Evolutionary conservation across 805 yeast genomes (phyloP).

Genomic region (Candida maris): DNA sequence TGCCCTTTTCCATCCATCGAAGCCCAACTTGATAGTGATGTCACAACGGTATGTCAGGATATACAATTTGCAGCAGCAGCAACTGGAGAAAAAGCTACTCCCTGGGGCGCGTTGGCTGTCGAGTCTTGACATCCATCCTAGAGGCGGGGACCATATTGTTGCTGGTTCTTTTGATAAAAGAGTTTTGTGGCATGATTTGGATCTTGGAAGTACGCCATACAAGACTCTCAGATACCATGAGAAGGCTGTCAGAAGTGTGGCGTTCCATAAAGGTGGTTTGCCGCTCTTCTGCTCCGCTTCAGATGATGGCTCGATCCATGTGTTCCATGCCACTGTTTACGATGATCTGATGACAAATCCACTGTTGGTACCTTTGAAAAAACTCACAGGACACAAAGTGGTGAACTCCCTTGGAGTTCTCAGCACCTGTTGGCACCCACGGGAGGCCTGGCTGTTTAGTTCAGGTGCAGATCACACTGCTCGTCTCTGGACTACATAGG

Average conservation of each 20-base stretch:
- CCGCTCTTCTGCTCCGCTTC: slow-evolving; percentile 94
- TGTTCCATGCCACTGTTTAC: slow-evolving; percentile 94
- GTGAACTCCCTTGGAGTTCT: slow-evolving; percentile 80
- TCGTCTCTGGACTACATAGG: slow-evolving; percentile 87
- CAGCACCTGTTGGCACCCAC: slow-evolving; percentile 91
- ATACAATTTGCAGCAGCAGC: slow-evolving; percentile 86
- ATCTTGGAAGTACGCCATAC: slow-evolving; percentile 83
- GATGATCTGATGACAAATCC: slow-evolving; percentile 96
- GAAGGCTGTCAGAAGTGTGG: slow-evolving; percentile 85
- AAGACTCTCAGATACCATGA: slow-evolving; percentile 94
- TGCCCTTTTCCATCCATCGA: slow-evolving; percentile 94
- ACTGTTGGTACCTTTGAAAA: slow-evolving; percentile 90
- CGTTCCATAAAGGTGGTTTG: slow-evolving; percentile 78
- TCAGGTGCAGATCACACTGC: slow-evolving; percentile 98
- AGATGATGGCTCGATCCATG: slow-evolving; percentile 90
- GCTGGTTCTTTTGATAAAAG: slow-evolving; percentile 94
- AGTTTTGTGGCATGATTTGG: slow-evolving; percentile 96
- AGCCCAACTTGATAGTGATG: slow-evolving; percentile 90
- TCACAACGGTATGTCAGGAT: slow-evolving; percentile 90
- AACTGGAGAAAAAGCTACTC: slow-evolving; percentile 72
- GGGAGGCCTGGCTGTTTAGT: slow-evolving; percentile 96
- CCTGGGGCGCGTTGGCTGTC: slow-evolving; percentile 98
- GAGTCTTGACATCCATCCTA: slow-evolving; percentile 87
- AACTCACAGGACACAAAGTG: slow-evolving; percentile 84
- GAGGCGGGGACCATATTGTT: slow-evolving; percentile 85